Conservation (phyloP, 2,329 filamentous ascomycete genomes). For the Volutella citrinella region DNA sequence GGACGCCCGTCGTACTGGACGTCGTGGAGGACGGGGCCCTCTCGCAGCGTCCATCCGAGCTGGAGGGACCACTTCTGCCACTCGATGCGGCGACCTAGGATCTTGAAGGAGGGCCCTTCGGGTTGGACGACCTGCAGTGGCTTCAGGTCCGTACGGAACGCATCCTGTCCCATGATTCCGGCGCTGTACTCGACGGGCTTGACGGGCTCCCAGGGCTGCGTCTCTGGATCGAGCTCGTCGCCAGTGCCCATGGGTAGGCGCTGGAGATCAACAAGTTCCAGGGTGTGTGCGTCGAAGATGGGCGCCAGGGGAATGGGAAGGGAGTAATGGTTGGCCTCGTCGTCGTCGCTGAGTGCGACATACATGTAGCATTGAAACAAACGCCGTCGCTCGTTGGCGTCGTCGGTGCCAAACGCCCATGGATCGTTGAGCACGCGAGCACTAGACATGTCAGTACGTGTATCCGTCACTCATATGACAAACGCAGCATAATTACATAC, state of each 20-base stretch:
- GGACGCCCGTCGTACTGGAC: conserved; percentile 55
- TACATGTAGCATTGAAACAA: conserved; percentile 20
- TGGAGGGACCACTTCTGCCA: conserved; percentile 51
- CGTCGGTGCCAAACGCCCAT: conserved; percentile 10
- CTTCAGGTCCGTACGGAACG: conserved; percentile 47
- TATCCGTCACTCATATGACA: too few relatives aligned
- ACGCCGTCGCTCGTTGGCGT: conserved; percentile 6
- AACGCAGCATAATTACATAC: too few relatives aligned
- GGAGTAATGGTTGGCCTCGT: conserved; percentile 15
- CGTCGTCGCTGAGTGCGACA: conserved; percentile 7
- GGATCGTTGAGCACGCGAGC: conserved; percentile 8
- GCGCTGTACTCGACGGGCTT: conserved; percentile 14
- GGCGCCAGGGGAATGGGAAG: conserved; percentile 13
- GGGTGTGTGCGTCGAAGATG: conserved; percentile 13
- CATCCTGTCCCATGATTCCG: conserved; percentile 6
- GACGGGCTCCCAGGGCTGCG: conserved; percentile 10
- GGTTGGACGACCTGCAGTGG: conserved; percentile 62
- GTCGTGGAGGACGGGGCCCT: conserved; percentile 59
- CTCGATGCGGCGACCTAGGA: conserved; percentile 11
- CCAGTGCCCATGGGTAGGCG: conserved; percentile 5
- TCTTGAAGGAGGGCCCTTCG: conserved; percentile 56
- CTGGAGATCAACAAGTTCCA: conserved; percentile 10
- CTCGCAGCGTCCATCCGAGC: conserved; percentile 57
- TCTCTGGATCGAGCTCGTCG: conserved; percentile 5
- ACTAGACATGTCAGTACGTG: neutral